These are phyloP conservation scores for Nakazawaea wyomingensis DNA, from an alignment of 805 yeast species.

Conservation along the genomic window DNA sequence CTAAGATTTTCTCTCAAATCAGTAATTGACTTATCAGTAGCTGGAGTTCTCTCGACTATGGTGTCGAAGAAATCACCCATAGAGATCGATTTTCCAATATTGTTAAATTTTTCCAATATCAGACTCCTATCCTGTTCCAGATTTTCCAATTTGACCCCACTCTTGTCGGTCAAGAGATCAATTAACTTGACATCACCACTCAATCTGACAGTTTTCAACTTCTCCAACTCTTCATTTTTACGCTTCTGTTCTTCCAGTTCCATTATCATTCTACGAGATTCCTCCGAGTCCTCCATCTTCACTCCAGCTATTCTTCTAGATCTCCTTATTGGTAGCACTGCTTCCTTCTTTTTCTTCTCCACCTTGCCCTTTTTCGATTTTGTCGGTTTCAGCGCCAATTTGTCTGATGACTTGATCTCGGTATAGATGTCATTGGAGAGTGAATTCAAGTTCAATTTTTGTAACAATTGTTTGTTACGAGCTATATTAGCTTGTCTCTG, in stretches of 20 bases:
- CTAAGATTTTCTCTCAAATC: constrained; percentile 50
- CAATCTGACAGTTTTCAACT: constrained; percentile 51
- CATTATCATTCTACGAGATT: constrained; percentile 29
- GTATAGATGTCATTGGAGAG: constrained; percentile 47
- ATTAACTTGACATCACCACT: constrained; percentile 60
- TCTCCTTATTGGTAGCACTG: constrained; percentile 57
- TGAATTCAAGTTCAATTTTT: constrained; percentile 62
- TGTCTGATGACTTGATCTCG: constrained; percentile 36
- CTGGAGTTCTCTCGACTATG: constrained; percentile 29
- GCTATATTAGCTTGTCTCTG: constrained; percentile 75
- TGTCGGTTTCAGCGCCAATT: constrained; percentile 18
- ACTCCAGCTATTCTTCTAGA: constrained; percentile 79
- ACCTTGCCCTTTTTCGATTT: constrained; percentile 10
- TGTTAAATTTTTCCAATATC: constrained; percentile 28
- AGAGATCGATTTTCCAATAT: constrained; percentile 48
- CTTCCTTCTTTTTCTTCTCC: constrained; percentile 22
- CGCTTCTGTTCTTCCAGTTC: constrained; percentile 30
- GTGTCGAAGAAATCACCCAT: constrained; percentile 68
- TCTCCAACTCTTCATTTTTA: constrained; percentile 36
- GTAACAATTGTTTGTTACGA: constrained; percentile 71
- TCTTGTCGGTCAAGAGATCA: constrained; percentile 46
- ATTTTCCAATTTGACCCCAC: constrained; percentile 21
- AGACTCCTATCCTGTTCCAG: constrained; percentile 28
- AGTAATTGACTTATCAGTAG: constrained; percentile 37
- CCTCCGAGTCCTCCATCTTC: constrained; percentile 46